A percentile compares a stretch with the other conserved stretches of the same genome.
Evolutionary conservation across 345 rosid genomes (phyloP).

Genomic region (Citrus mangshanensis): DNA sequence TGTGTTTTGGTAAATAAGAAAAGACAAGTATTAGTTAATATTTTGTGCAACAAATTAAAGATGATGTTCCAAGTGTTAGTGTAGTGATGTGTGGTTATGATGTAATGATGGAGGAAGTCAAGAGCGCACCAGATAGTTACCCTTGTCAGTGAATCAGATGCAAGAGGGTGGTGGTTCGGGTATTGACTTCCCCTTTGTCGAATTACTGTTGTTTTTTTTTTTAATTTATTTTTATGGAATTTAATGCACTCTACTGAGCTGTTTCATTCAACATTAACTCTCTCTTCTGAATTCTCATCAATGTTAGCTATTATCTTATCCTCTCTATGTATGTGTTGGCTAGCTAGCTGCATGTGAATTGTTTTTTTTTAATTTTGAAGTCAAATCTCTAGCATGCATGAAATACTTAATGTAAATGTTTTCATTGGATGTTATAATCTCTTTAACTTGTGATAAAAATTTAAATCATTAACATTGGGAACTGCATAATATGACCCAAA

Average conservation of each 20-base stretch:
- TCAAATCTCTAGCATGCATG: no score
- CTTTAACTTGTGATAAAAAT: no score
- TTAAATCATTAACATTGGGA: no score
- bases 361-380: no score
- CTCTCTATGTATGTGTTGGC: no score
- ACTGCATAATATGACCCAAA: not conserved
- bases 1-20: constrained; percentile 28
- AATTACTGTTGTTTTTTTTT: not conserved
- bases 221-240: not conserved
- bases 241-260: constrained; percentile 11
- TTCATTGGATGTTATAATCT: no score
- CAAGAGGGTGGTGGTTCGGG: constrained; percentile 81
- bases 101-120: constrained; percentile 54
- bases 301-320: not conserved
- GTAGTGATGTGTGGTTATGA: not conserved
- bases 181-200: constrained; percentile 70
- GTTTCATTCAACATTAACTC: not conserved
- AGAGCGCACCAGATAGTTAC: constrained; percentile 79
- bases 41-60: no score
- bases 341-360: no score
- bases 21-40: not conserved
- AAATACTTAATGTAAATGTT: not conserved
- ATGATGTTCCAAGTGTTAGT: no score
- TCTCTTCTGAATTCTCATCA: not conserved
- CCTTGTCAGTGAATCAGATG: constrained; percentile 33